Base-by-base conservation (phyloP, 371 early-diverging fungal species). In the Batrachochytrium dendrobatidis region DNA sequence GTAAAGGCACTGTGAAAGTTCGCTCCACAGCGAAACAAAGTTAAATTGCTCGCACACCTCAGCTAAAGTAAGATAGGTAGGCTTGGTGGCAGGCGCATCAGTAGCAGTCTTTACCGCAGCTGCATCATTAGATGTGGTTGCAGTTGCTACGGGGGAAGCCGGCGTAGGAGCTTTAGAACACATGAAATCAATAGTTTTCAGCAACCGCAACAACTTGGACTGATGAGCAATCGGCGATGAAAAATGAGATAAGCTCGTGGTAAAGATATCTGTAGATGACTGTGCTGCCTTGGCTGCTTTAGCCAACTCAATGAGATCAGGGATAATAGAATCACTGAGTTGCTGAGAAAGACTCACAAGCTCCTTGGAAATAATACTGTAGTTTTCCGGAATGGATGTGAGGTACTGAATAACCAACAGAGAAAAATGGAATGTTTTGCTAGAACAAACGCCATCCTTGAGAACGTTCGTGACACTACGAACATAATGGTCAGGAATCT, bases 141-240 rank as follows among this genome's bases (percentile, higher is more conserved):
- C 46, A 45, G 46, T 3, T 3, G 46, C 46, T 7, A 26, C 46
- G 24, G 3, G 46, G 6, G 12, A 5, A 20, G 12, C 46, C n/a
- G n/a, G n/a, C n/a, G n/a, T 65, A 28, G 46, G 44, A 35, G 56
- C 17, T 54, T 73, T 77, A n/a, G 73, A 69, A 49, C 59, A 62
- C 74, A 91, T 73, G 61, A 87, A 91, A 63, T 98, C 98, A 50
- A 95, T 78, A 0, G 95, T 92, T 71, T 95, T 96, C 49, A 98
- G 80, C 28, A 96, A 83, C 28, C 98, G 88, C 34, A 98, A 64
- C 31, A 98, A 68, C 55, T 92, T 92, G 39, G 98, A 88, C 64
- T 98, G 96, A 52, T 84, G 78, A 3, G 94, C 87, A 1, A 66
- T 48, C 1, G 92, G 83, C 18, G 94, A 80, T 29, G 92, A 88